Evolutionary conservation across 495 filamentous ascomycete species (phyloP).

Genomic region (Annulohypoxylon nitens): DNA sequence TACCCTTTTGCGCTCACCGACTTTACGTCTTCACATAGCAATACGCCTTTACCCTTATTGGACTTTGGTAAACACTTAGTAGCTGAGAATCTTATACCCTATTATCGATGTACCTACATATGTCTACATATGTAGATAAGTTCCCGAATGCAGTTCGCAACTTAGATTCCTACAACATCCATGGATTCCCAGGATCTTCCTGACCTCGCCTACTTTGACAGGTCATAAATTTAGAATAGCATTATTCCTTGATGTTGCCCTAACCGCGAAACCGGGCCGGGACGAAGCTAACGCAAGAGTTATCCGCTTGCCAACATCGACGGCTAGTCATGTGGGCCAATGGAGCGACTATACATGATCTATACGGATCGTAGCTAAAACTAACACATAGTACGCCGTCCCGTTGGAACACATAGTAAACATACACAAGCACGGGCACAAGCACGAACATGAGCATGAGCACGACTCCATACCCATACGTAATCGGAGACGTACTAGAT

Average conservation of each 20-base stretch:
- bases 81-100: neutral
- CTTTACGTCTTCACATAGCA: slow-evolving; percentile 25
- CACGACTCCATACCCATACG: slow-evolving; percentile 9
- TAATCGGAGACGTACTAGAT: slow-evolving; percentile 36
- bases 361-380: neutral
- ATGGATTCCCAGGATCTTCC: slow-evolving; percentile 34
- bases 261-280: slow-evolving; percentile 36
- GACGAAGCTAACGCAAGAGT: slow-evolving; percentile 27
- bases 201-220: slow-evolving; percentile 35
- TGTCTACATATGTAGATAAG: slow-evolving; percentile 6
- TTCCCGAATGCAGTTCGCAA: slow-evolving; percentile 15
- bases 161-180: slow-evolving; percentile 15
- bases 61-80: neutral
- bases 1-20: slow-evolving; percentile 43
- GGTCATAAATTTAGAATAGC: slow-evolving; percentile 42
- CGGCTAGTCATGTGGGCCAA: slow-evolving; percentile 42
- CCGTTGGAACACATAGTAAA: neutral
- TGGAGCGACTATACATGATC: neutral
- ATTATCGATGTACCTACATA: slow-evolving; percentile 13
- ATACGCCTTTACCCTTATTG: slow-evolving; percentile 5
- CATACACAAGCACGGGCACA: slow-evolving; percentile 2
- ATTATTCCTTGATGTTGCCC: slow-evolving; percentile 30
- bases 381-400: neutral
- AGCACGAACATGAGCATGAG: neutral
- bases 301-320: slow-evolving; percentile 44